phyloP scores from a whole-genome alignment of 495 filamentous ascomycete genomes.

The Neurospora cerealis region DNA sequence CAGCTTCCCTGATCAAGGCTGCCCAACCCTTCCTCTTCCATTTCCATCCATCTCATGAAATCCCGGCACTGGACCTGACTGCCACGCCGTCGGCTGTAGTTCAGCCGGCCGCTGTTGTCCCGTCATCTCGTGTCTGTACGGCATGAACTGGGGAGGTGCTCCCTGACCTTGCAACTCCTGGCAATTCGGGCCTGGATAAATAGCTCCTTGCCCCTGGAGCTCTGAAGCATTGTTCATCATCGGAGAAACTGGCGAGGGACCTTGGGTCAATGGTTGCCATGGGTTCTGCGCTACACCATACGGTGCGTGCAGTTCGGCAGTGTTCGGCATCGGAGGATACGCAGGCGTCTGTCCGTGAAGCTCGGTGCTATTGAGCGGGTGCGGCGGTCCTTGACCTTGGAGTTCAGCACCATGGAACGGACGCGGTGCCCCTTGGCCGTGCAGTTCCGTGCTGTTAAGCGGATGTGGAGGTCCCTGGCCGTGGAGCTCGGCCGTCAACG shows the following conservation, averaged over 20 bases:
- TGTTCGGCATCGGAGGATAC: conserved; percentile 9
- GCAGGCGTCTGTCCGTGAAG: conserved; percentile 7
- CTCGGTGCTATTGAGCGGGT: conserved; percentile 7
- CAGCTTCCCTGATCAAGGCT: conserved; percentile 4
- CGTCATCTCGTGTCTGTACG: conserved; percentile 10
- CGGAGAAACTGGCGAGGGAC: neutral
- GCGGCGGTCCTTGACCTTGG: conserved; percentile 1
- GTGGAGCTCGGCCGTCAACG: conserved; percentile 23
- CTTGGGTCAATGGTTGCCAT: neutral
- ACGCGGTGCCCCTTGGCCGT: conserved; percentile 7
- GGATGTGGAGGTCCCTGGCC: conserved; percentile 15
- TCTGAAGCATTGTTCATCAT: neutral
- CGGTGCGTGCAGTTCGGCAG: conserved; percentile 9
- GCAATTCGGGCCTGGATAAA: conserved; percentile 3
- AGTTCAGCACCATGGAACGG: neutral
- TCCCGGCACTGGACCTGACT: conserved; percentile 26
- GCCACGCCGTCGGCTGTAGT: conserved; percentile 25
- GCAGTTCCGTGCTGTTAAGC: conserved; percentile 19
- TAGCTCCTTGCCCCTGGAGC: conserved; percentile 13
- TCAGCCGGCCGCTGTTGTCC: conserved; percentile 14
- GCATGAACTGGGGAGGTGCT: neutral
- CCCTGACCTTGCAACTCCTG: conserved; percentile 9
- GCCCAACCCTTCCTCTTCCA: conserved; percentile 1
- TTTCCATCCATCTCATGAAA: conserved; percentile 32
- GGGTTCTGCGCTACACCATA: neutral